phyloP scores from a whole-genome alignment of 306 rosid genomes.

The Dalbergia cochinchinensis region DNA sequence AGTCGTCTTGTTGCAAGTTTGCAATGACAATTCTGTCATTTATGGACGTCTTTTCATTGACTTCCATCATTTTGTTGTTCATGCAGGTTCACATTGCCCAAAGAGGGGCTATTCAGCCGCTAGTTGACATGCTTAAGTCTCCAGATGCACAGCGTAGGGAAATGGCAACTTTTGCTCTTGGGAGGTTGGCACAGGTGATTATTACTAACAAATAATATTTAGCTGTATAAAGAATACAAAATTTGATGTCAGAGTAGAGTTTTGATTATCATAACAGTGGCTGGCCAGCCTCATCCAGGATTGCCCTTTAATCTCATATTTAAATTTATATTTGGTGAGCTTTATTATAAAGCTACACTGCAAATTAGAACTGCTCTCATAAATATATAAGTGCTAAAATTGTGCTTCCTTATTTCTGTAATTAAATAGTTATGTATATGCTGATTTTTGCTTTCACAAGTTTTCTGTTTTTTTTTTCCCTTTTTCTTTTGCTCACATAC shows the following conservation, averaged over 20 bases:
- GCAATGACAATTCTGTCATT: neutral
- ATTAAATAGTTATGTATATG: neutral
- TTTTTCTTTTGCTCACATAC: neutral
- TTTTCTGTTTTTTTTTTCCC: neutral
- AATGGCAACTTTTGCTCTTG: slow-evolving; percentile 97
- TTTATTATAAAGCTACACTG: neutral
- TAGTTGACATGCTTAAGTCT: slow-evolving; percentile 91
- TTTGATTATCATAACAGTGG: slow-evolving; percentile 36
- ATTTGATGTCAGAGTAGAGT: slow-evolving; percentile 12
- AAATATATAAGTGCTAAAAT: neutral
- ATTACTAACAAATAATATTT: slow-evolving; percentile 14
- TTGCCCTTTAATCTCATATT: neutral
- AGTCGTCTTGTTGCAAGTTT: slow-evolving; percentile 19
- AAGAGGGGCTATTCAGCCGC: slow-evolving; percentile 91
- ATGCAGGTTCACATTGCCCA: slow-evolving; percentile 79
- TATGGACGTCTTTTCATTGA: neutral
- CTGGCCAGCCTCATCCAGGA: neutral
- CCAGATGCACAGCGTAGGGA: slow-evolving; percentile 77
- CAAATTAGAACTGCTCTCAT: neutral
- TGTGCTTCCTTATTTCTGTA: neutral
- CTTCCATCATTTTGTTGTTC: slow-evolving; percentile 22
- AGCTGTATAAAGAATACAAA: slow-evolving; percentile 4
- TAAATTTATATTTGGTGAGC: neutral
- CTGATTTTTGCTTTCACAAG: neutral
- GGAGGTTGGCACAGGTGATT: slow-evolving; percentile 94